A percentile compares a stretch with the other conserved stretches of the same genome.
Conservation (phyloP, 495 filamentous ascomycete species). For the Talaromyces ruber region DNA sequence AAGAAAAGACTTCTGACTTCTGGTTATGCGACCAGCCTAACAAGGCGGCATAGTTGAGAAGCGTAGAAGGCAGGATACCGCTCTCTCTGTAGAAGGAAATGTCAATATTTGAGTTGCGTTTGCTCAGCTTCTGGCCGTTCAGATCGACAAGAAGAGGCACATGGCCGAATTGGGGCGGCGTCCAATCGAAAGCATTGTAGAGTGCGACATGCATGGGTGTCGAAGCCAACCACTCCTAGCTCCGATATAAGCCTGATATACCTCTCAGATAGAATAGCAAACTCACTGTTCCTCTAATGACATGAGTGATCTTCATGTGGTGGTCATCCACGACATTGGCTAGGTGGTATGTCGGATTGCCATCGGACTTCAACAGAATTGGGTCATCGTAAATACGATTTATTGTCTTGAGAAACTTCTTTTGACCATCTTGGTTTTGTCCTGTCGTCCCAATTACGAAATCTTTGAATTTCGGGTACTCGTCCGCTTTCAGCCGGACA, state of each 20-base stretch:
- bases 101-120: slow-evolving; percentile 66
- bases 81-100: slow-evolving; percentile 58
- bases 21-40: slow-evolving; percentile 75
- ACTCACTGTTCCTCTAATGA: slow-evolving; percentile 74
- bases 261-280: background rate
- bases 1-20: slow-evolving; percentile 57
- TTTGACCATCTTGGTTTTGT: slow-evolving; percentile 28
- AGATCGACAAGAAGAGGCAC: slow-evolving; percentile 76
- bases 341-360: slow-evolving; percentile 89
- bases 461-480: slow-evolving; percentile 57
- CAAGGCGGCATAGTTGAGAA: slow-evolving; percentile 78
- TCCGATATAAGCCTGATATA: background rate
- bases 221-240: slow-evolving; percentile 83
- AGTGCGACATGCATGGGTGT: slow-evolving; percentile 83
- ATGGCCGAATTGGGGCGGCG: slow-evolving; percentile 76
- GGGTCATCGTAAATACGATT: slow-evolving; percentile 60
- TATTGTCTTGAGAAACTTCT: slow-evolving; percentile 30
- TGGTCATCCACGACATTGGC: slow-evolving; percentile 97
- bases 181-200: slow-evolving; percentile 85
- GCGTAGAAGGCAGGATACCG: slow-evolving; percentile 61
- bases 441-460: slow-evolving; percentile 64
- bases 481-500: slow-evolving; percentile 60
- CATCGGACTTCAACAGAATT: slow-evolving; percentile 83
- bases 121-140: slow-evolving; percentile 78
- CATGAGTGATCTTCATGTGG: slow-evolving; percentile 89